Evolutionary conservation across 306 rosid genomes (phyloP).

Genomic region (Fagus crenata): DNA sequence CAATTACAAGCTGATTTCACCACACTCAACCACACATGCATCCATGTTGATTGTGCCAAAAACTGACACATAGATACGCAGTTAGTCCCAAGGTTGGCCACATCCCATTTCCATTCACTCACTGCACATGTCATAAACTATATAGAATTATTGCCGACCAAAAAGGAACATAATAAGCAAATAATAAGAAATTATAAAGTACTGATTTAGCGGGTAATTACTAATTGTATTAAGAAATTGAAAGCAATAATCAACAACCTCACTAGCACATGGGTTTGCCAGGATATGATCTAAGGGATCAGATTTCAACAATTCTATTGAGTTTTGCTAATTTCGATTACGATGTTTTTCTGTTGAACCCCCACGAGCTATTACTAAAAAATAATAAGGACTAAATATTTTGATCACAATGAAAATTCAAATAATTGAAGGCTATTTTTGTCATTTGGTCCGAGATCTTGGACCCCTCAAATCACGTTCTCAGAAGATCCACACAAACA

Average conservation of each 20-base stretch:
- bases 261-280: conserved; percentile 53
- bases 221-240: neutral
- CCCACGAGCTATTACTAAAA: conserved; percentile 13
- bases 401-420: neutral
- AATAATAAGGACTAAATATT: no score
- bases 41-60: conserved; percentile 38
- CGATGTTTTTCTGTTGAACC: conserved; percentile 25
- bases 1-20: conserved; percentile 3
- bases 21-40: conserved; percentile 47
- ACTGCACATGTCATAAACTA: conserved; percentile 13
- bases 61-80: conserved; percentile 21
- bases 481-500: conserved; percentile 34
- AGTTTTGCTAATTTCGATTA: conserved; percentile 29
- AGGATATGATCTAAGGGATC: no score
- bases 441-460: conserved; percentile 22
- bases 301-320: conserved; percentile 2
- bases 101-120: conserved; percentile 11
- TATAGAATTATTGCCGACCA: conserved; percentile 46
- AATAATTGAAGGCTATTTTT: neutral
- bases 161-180: conserved; percentile 24
- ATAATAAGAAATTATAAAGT: neutral
- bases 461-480: conserved; percentile 38
- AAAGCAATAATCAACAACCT: conserved; percentile 25
- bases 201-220: conserved; percentile 8
- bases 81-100: conserved; percentile 34